Base-by-base conservation (phyloP, 106 monocot genomes). In the Dendrobium officinale region DNA sequence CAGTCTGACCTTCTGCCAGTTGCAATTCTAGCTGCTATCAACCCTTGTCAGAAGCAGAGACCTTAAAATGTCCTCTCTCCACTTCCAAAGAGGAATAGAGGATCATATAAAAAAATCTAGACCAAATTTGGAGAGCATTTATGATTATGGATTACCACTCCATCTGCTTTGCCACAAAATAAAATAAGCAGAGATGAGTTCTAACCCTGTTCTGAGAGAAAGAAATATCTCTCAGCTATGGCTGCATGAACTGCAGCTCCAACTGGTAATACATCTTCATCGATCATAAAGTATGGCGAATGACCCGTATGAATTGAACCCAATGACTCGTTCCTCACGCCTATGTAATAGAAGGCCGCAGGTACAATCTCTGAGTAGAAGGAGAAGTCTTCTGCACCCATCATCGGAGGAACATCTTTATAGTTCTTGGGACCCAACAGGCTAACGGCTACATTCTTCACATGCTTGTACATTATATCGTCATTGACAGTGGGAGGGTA, bases 311-410 rank as follows among this genome's bases (percentile, higher is more conserved):
- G 91, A 26, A 87, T 24, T 0, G 88, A 86, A 10, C 93, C 96
- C 18, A 83, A 42, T 0, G 84, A 86, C 79, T 93, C 91, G 18
- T 96, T 93, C 42, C 89, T 72, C 6, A 93, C 81, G 5, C 96
- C 96, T 13, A 93, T 80, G 70, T 87, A 97, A 45, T 82, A 97
- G 86, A 92, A 97, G 27, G 86, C 92, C 11, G 89, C 88, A 0
- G 93, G 92, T 19, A 90, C 72, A n/a, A 90, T 77, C 80, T 94
- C 84, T 0, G 92, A 87, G 72, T 90, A 97, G 84, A 97, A 94
- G 27, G 94, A 77, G 80, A 97, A 97, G 74, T 97, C 96, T 56
- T 97, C 96, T 7, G 89, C 85, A 20, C 96, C 96, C 96, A 97
- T 97, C 68, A 88, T 51, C 1, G 87, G 93, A 31, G 79, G 77